Conservation (phyloP, 805 yeast species). For the Osmozyma mogii region DNA sequence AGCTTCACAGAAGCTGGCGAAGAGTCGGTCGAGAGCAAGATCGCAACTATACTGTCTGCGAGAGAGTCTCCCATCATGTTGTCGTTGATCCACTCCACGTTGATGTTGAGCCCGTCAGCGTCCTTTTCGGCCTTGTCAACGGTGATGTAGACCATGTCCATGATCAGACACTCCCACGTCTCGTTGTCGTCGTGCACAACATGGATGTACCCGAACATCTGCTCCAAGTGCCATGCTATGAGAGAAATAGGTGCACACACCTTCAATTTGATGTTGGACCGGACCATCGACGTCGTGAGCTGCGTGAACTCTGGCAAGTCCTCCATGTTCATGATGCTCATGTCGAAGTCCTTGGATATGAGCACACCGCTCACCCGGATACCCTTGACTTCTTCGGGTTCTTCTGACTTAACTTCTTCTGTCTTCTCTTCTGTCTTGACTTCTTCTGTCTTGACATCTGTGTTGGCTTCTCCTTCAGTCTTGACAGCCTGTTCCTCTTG, state of each 20-base stretch:
- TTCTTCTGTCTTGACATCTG: slow-evolving; percentile 2
- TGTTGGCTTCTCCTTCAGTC: background rate
- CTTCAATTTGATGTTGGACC: slow-evolving; percentile 70
- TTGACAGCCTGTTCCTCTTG: background rate
- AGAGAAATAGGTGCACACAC: slow-evolving; percentile 77
- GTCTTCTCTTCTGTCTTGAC: background rate
- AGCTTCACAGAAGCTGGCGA: slow-evolving; percentile 92
- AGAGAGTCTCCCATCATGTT: slow-evolving; percentile 76
- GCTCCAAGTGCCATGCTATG: slow-evolving; percentile 82
- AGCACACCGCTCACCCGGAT: slow-evolving; percentile 67
- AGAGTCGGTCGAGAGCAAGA: slow-evolving; percentile 83
- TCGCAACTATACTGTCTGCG: slow-evolving; percentile 91
- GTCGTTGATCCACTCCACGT: slow-evolving; percentile 88
- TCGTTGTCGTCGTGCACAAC: slow-evolving; percentile 49
- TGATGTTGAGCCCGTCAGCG: slow-evolving; percentile 34
- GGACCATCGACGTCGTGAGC: slow-evolving; percentile 74
- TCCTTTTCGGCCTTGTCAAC: slow-evolving; percentile 30
- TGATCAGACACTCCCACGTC: slow-evolving; percentile 36
- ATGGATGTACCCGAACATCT: slow-evolving; percentile 87
- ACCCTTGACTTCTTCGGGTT: slow-evolving; percentile 4
- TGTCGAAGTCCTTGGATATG: slow-evolving; percentile 85
- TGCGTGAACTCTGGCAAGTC: slow-evolving; percentile 88
- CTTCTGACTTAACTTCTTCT: slow-evolving; percentile 1
- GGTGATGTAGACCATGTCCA: slow-evolving; percentile 36
- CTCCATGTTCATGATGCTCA: slow-evolving; percentile 72